Conservation (phyloP, 1,284 basidiomycete genomes). For the Dichomitus squalens region DNA sequence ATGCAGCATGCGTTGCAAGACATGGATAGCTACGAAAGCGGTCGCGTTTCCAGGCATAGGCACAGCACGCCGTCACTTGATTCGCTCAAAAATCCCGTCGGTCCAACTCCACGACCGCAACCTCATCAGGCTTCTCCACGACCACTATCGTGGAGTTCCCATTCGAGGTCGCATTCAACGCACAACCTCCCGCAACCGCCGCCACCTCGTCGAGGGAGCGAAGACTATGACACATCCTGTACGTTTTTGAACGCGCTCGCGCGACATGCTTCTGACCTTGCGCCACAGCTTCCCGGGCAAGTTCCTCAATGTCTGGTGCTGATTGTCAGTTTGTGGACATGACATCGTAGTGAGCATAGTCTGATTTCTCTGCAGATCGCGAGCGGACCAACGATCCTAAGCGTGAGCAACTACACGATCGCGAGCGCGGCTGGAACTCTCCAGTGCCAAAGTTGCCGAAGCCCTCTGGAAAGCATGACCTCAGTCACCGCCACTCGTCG, state of each 20-base stretch:
- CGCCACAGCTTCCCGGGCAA: slow-evolving; percentile 29
- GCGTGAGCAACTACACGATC: slow-evolving; percentile 24
- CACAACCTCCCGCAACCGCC: slow-evolving; percentile 29
- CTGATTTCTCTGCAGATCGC: slow-evolving; percentile 7
- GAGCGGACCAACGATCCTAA: slow-evolving; percentile 19
- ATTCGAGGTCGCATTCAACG: slow-evolving; percentile 31
- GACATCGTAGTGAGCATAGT: not conserved
- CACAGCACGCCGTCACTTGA: slow-evolving; percentile 10
- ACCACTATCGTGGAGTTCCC: slow-evolving; percentile 31
- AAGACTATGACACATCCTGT: slow-evolving; percentile 30
- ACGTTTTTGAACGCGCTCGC: slow-evolving; percentile 4
- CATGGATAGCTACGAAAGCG: slow-evolving; percentile 51
- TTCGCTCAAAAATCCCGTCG: slow-evolving; percentile 13
- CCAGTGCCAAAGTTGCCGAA: slow-evolving; percentile 23
- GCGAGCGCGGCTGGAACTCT: slow-evolving; percentile 29
- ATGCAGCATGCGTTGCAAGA: slow-evolving; percentile 70
- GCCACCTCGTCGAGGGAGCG: slow-evolving; percentile 25
- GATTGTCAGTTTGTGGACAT: slow-evolving; percentile 17
- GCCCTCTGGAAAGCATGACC: slow-evolving; percentile 17
- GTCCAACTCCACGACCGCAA: slow-evolving; percentile 21
- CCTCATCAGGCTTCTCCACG: slow-evolving; percentile 12
- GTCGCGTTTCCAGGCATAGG: slow-evolving; percentile 21
- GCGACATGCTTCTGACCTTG: not conserved
- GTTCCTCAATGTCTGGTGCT: slow-evolving; percentile 26
- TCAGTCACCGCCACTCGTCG: slow-evolving; percentile 17